phyloP scores from a whole-genome alignment of 192 early-diverging fungal genomes.

The Backusella macrospora region DNA sequence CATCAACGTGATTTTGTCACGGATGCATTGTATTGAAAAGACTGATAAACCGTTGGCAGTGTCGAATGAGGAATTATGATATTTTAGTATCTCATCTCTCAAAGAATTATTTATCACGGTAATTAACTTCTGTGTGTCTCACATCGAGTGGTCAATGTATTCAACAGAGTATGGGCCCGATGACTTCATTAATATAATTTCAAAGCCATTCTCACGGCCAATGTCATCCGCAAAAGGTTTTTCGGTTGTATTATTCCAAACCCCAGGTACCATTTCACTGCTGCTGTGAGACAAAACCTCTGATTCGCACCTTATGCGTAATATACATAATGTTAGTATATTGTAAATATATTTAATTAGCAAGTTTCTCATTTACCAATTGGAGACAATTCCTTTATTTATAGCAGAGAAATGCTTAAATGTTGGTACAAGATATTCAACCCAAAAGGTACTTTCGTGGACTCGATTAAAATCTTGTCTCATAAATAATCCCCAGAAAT shows the following conservation, averaged over 20 bases:
- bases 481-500: constrained; percentile 21
- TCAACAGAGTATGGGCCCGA: constrained; percentile 13
- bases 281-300: constrained; percentile 17
- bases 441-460: constrained; percentile 16
- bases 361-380: constrained; percentile 16
- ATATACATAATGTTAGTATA: constrained; percentile 16
- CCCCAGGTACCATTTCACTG: constrained; percentile 11
- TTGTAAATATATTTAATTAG: constrained; percentile 15
- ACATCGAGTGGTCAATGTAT: constrained; percentile 2
- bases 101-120: constrained; percentile 11
- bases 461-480: constrained; percentile 11
- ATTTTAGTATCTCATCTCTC: constrained; percentile 11
- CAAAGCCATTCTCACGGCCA: constrained; percentile 17
- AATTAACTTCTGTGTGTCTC: constrained; percentile 3
- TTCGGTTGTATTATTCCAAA: constrained; percentile 13
- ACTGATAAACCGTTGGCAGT: constrained; percentile 20
- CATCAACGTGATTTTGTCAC: not conserved
- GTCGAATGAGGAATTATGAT: constrained; percentile 3
- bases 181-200: constrained; percentile 12
- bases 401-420: constrained; percentile 15
- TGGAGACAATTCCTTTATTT: not conserved
- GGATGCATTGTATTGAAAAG: constrained; percentile 7
- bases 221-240: constrained; percentile 13
- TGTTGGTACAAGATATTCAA: constrained; percentile 4
- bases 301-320: constrained; percentile 17